Conservation (phyloP, 495 filamentous ascomycete species). For the Hyaloscypha finlandica region DNA sequence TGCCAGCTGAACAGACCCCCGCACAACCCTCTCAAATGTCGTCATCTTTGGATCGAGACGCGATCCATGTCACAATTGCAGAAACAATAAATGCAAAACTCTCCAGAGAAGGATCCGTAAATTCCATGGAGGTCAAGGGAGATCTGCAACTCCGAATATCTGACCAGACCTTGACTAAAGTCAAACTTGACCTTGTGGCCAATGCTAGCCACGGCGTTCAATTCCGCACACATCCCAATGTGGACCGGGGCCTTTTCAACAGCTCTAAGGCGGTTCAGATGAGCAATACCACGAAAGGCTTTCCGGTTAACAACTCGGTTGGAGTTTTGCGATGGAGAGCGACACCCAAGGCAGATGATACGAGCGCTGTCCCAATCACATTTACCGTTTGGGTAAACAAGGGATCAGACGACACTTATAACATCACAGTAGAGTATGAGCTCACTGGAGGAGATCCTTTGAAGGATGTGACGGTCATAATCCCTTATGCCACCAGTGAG, state of each 20-base stretch:
- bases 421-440: slow-evolving; percentile 92
- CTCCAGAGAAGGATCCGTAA: slow-evolving; percentile 80
- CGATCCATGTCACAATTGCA: slow-evolving; percentile 81
- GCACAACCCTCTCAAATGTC: slow-evolving; percentile 56
- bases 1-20: slow-evolving; percentile 55
- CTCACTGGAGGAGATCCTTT: slow-evolving; percentile 72
- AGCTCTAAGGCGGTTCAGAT: slow-evolving; percentile 79
- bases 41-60: slow-evolving; percentile 70
- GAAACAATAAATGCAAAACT: slow-evolving; percentile 87
- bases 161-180: slow-evolving; percentile 81
- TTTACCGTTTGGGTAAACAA: slow-evolving; percentile 97
- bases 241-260: slow-evolving; percentile 83
- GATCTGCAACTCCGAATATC: slow-evolving; percentile 87
- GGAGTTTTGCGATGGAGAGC: slow-evolving; percentile 88
- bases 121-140: slow-evolving; percentile 83
- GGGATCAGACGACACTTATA: slow-evolving; percentile 73
- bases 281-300: slow-evolving; percentile 78
- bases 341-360: slow-evolving; percentile 69
- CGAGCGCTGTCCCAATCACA: slow-evolving; percentile 77
- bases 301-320: slow-evolving; percentile 88
- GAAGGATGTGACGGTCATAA: slow-evolving; percentile 81
- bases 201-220: slow-evolving; percentile 77
- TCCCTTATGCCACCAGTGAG: slow-evolving; percentile 81
- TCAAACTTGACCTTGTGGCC: slow-evolving; percentile 78
- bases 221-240: slow-evolving; percentile 92